Conservation (phyloP, 108 stramenopile species). For the Skeletonema grethae region DNA sequence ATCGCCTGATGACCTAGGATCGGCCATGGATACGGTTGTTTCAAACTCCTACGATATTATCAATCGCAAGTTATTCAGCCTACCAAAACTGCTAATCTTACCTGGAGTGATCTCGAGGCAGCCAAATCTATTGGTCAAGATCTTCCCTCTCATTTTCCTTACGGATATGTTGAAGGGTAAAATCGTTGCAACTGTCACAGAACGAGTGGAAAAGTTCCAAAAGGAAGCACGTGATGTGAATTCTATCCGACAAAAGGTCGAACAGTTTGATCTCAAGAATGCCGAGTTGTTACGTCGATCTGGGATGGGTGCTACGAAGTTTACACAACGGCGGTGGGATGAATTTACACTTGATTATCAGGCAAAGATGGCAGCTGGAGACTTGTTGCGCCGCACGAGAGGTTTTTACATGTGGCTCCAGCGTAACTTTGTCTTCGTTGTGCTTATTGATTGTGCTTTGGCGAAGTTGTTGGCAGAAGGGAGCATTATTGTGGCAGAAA, state of each 20-base stretch:
- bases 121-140: conserved; percentile 73
- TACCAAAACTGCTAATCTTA: conserved; percentile 80
- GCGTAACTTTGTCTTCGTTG: conserved; percentile 83
- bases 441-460: conserved; percentile 84
- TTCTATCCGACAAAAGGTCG: conserved; percentile 75
- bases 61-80: conserved; percentile 88
- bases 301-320: conserved; percentile 67
- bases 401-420: conserved; percentile 78
- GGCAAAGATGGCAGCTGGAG: conserved; percentile 60
- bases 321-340: conserved; percentile 76
- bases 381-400: conserved; percentile 66
- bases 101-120: conserved; percentile 77
- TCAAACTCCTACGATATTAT: conserved; percentile 54
- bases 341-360: conserved; percentile 77
- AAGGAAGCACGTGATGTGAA: conserved; percentile 70
- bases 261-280: conserved; percentile 88
- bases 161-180: conserved; percentile 75
- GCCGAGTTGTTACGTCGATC: conserved; percentile 81
- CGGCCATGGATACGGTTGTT: conserved; percentile 74
- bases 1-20: conserved; percentile 73
- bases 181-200: conserved; percentile 72
- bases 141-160: conserved; percentile 80
- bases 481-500: conserved; percentile 75
- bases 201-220: conserved; percentile 65
- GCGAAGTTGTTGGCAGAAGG: conserved; percentile 77